These are phyloP conservation scores for Primulina eburnea DNA, from an alignment of 257 asterid species.

Conservation along the genomic window DNA sequence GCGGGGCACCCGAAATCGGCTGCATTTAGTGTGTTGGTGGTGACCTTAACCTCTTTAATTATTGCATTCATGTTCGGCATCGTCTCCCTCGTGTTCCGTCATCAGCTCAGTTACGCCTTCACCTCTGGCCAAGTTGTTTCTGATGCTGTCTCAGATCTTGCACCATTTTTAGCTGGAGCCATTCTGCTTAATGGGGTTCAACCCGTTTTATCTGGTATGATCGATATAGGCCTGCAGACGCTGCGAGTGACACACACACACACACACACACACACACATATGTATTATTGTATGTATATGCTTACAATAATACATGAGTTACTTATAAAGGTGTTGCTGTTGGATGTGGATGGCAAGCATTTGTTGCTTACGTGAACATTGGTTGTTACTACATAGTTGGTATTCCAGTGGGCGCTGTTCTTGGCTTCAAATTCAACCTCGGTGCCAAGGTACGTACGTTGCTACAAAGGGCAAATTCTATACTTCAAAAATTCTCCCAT, in stretches of 20 bases:
- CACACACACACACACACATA: no score
- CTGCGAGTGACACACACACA: no score
- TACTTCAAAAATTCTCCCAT: no score
- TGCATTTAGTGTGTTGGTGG: slow-evolving; percentile 52
- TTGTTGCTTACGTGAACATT: slow-evolving; percentile 66
- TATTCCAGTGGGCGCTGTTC: slow-evolving; percentile 40
- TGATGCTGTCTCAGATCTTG: slow-evolving; percentile 51
- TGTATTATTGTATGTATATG: no score
- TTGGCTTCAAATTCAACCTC: slow-evolving; percentile 51
- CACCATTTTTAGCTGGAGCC: slow-evolving; percentile 53
- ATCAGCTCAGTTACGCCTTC: slow-evolving; percentile 53
- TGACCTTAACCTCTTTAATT: slow-evolving; percentile 37
- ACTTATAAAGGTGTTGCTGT: slow-evolving; percentile 55
- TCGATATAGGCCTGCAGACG: no score
- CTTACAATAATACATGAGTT: no score
- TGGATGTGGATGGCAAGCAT: slow-evolving; percentile 85
- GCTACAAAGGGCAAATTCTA: no score
- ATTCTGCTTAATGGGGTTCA: slow-evolving; percentile 65
- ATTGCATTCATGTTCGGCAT: slow-evolving; percentile 34
- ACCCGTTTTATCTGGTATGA: slow-evolving; percentile 63
- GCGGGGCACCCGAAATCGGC: slow-evolving; percentile 77
- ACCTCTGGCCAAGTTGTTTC: slow-evolving; percentile 54
- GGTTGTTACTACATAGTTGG: slow-evolving; percentile 54
- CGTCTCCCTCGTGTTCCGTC: slow-evolving; percentile 31
- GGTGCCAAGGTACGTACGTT: slow-evolving; percentile 56